Conservation (phyloP, 2,329 filamentous ascomycete species). For the Alternaria viburni region DNA sequence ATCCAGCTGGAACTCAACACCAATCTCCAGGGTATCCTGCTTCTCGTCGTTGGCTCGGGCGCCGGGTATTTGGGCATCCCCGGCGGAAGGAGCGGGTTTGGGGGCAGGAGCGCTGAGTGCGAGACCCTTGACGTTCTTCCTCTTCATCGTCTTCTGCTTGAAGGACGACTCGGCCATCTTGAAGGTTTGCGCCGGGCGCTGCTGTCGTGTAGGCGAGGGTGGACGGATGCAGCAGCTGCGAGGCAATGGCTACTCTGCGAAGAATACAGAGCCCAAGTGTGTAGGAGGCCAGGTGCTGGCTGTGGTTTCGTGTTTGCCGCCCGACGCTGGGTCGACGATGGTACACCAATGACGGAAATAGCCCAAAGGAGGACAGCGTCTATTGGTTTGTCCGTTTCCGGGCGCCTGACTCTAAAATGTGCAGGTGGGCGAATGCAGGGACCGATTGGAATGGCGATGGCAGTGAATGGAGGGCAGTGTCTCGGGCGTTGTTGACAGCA, state of each 20-base stretch:
- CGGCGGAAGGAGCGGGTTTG: slow-evolving; percentile 73
- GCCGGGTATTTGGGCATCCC: slow-evolving; percentile 68
- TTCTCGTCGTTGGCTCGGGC: slow-evolving; percentile 65
- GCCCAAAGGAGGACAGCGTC: slow-evolving; percentile 46
- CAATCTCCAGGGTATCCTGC: slow-evolving; percentile 85
- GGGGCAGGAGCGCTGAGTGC: slow-evolving; percentile 81
- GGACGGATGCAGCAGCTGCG: slow-evolving; percentile 5
- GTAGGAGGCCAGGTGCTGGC: slow-evolving; percentile 16
- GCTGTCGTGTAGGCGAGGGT: slow-evolving; percentile 8
- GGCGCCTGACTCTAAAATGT: slow-evolving; percentile 23
- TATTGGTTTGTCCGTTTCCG: slow-evolving; percentile 47
- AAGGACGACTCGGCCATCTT: slow-evolving; percentile 65
- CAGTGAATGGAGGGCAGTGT: slow-evolving; percentile 19
- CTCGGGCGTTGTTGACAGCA: slow-evolving; percentile 24
- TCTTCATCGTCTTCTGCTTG: slow-evolving; percentile 84
- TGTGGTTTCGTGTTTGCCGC: slow-evolving; percentile 46
- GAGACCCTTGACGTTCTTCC: slow-evolving; percentile 98
- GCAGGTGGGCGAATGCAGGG: slow-evolving; percentile 19
- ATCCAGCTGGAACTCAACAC: slow-evolving; percentile 95
- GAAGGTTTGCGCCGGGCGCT: slow-evolving; percentile 26
- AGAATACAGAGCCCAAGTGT: slow-evolving; percentile 16
- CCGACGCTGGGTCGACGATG: slow-evolving; percentile 41
- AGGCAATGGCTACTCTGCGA: slow-evolving; percentile 4
- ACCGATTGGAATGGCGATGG: slow-evolving; percentile 27
- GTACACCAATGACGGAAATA: slow-evolving; percentile 46